Percentiles rank a stretch among this genome's conserved stretches.
Evolutionary conservation across 2,329 filamentous ascomycete genomes (phyloP).

Genomic region (Intubia oerlemansii): DNA sequence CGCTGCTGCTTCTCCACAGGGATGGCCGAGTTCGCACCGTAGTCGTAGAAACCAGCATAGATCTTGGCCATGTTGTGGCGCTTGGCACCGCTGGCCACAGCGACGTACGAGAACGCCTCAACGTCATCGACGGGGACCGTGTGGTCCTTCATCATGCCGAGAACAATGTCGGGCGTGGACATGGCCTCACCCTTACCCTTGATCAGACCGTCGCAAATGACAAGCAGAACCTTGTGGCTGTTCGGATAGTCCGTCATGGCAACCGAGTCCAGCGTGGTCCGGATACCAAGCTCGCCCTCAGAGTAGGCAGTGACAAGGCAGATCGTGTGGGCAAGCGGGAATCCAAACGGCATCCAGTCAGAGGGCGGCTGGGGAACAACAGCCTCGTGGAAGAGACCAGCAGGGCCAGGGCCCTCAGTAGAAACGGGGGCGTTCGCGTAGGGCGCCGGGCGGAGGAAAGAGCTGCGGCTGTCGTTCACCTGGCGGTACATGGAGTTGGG

Average conservation of each 20-base stretch:
- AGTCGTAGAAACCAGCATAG: slow-evolving; percentile 96
- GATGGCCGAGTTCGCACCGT: slow-evolving; percentile 61
- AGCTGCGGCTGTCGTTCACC: slow-evolving; percentile 38
- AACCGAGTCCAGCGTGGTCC: slow-evolving; percentile 87
- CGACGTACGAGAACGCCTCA: slow-evolving; percentile 82
- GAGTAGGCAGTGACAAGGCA: slow-evolving; percentile 95
- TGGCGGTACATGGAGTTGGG: slow-evolving; percentile 53
- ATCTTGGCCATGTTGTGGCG: slow-evolving; percentile 99
- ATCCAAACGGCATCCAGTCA: slow-evolving; percentile 95
- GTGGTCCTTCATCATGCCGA: slow-evolving; percentile 90
- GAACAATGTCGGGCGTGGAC: slow-evolving; percentile 74
- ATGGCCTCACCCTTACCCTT: slow-evolving; percentile 78
- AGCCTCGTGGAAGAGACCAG: slow-evolving; percentile 88
- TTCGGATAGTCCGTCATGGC: slow-evolving; percentile 97
- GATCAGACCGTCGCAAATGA: slow-evolving; percentile 94
- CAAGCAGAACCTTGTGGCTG: slow-evolving; percentile 91
- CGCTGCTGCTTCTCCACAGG: slow-evolving; percentile 79
- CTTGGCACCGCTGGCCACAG: slow-evolving; percentile 86
- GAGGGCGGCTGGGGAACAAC: slow-evolving; percentile 91
- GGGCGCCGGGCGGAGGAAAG: slow-evolving; percentile 33
- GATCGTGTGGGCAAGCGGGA: slow-evolving; percentile 79
- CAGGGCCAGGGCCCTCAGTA: slow-evolving; percentile 57
- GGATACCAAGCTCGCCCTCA: slow-evolving; percentile 78
- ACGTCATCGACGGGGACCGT: slow-evolving; percentile 64
- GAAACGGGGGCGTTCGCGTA: too few species aligned